phyloP scores from a whole-genome alignment of 2,329 filamentous ascomycete genomes.

The Neodidymelliopsis sp. region DNA sequence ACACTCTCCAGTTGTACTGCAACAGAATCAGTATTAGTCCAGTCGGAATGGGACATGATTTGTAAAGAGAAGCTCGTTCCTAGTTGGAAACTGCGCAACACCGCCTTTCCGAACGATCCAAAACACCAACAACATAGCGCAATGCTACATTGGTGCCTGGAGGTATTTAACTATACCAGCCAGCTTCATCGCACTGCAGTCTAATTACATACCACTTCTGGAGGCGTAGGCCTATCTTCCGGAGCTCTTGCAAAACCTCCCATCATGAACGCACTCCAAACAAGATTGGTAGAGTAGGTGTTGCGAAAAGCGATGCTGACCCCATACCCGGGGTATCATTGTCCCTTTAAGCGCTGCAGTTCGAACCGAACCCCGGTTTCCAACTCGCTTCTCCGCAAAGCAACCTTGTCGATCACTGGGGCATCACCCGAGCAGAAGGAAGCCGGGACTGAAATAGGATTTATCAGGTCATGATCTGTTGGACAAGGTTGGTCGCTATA shows the following conservation, averaged over 20 bases:
- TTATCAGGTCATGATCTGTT: constrained; percentile 18
- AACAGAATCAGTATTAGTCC: background rate
- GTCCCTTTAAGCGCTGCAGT: constrained; percentile 27
- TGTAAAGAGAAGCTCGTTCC: too few species aligned
- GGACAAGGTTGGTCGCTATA: constrained; percentile 11
- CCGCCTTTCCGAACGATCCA: too few species aligned
- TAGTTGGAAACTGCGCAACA: too few species aligned
- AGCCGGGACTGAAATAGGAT: constrained; percentile 10
- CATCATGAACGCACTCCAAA: constrained; percentile 30
- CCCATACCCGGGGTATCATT: constrained; percentile 31
- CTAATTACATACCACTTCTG: constrained; percentile 54
- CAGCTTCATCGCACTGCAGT: constrained; percentile 54
- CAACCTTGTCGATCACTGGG: constrained; percentile 19
- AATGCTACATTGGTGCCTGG: too few species aligned
- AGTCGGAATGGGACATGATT: too few species aligned
- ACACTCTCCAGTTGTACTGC: constrained; percentile 66
- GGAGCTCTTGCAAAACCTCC: constrained; percentile 56
- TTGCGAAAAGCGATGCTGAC: constrained; percentile 21
- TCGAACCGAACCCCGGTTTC: constrained; percentile 16
- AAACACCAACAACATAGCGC: too few species aligned
- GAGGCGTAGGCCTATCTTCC: constrained; percentile 64
- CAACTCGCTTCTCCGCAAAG: constrained; percentile 31
- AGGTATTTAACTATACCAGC: constrained; percentile 42
- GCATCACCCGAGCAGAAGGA: constrained; percentile 24
- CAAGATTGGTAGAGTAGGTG: constrained; percentile 2